A percentile compares a stretch with the other conserved stretches of the same genome.
Conservation (phyloP, 1,139 yeast genomes). For the Blastobotrys capitulatus region DNA sequence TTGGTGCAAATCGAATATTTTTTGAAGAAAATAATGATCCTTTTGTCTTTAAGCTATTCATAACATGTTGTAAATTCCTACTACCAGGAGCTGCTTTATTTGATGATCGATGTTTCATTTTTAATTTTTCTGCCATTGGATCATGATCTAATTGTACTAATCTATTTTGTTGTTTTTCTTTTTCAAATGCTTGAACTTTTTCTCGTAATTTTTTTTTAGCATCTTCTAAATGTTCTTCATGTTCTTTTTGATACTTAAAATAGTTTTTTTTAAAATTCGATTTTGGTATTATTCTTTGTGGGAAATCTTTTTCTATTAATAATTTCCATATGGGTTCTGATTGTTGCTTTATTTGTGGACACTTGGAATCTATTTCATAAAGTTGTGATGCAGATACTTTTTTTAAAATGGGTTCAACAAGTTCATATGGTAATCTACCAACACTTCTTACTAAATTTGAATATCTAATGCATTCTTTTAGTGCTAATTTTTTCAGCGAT, state of each 20-base stretch:
- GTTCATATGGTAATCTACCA: slow-evolving; percentile 29
- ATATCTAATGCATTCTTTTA: slow-evolving; percentile 7
- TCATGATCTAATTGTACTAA: slow-evolving; percentile 26
- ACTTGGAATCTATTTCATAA: slow-evolving; percentile 22
- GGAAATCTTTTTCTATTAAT: slow-evolving; percentile 25
- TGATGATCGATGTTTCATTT: slow-evolving; percentile 15
- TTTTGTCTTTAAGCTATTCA: slow-evolving; percentile 14
- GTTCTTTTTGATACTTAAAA: slow-evolving; percentile 23
- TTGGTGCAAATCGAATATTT: slow-evolving; percentile 21
- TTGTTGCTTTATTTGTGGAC: slow-evolving; percentile 24
- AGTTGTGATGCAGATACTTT: slow-evolving; percentile 26
- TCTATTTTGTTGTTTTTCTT: slow-evolving; percentile 24
- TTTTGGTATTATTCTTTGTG: slow-evolving; percentile 24
- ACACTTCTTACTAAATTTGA: slow-evolving; percentile 24
- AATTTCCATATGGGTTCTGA: slow-evolving; percentile 25
- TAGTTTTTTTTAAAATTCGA: slow-evolving; percentile 18
- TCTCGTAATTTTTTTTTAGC: slow-evolving; percentile 25
- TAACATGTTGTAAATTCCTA: slow-evolving; percentile 5
- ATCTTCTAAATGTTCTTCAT: slow-evolving; percentile 22
- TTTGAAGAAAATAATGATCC: slow-evolving; percentile 25
- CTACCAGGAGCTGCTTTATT: slow-evolving; percentile 21
- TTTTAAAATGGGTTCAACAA: slow-evolving; percentile 27
- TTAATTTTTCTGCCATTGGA: slow-evolving; percentile 20
- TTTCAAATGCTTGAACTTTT: slow-evolving; percentile 20
- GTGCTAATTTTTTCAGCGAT: slow-evolving; percentile 3